Base-by-base conservation (phyloP, 2,329 filamentous ascomycete species). In the Aspergillus unguis region DNA sequence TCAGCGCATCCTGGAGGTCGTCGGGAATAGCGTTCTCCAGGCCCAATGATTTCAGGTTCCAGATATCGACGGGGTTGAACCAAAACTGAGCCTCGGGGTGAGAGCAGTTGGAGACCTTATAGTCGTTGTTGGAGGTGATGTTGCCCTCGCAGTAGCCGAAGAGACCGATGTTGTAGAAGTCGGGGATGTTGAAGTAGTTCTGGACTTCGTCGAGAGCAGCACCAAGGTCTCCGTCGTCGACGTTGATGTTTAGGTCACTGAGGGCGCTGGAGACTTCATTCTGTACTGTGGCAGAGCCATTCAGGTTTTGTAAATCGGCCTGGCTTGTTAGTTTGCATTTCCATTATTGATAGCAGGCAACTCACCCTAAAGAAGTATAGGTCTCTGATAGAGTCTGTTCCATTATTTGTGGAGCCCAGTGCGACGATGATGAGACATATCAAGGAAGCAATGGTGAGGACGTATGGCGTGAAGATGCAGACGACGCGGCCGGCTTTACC, bases 381-480 rank as follows among this genome's bases (percentile, higher is more conserved):
- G 48, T 77, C 69, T 53, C 75, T 75, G 45, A 80, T 69, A 1
- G 76, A 72, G 36, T 59, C 58, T 29, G 72, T 78, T 51, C 69
- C 70, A 55, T 77, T 75, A 60, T 78, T 78, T 54, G 79, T 79
- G 61, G 82, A 81, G 33, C 81, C 81, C 46, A 84, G 60, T 57
- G 81, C 79, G 48, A 86, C 77, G 36, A 86, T 67, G 44, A 82
- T 64, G 50, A 85, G 71, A 62, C 87, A 87, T 64, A 94, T 75
- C 64, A 96, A 78, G 54, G 88, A 86, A 58, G 81, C 87, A 63
- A 94, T 75, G 23, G 90, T 92, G 66, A 96, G 81, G 59, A 83
- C 78, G 75, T 96, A 91, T 55, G 92, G 92, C 77, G 91, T 78
- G 74, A 88, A 83, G 74, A 97, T 94, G 75, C 91, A 96, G 71